A percentile compares a stretch with the other conserved stretches of the same genome.
phyloP scores from a whole-genome alignment of 257 asterid species.

The Cordia subcordata region DNA sequence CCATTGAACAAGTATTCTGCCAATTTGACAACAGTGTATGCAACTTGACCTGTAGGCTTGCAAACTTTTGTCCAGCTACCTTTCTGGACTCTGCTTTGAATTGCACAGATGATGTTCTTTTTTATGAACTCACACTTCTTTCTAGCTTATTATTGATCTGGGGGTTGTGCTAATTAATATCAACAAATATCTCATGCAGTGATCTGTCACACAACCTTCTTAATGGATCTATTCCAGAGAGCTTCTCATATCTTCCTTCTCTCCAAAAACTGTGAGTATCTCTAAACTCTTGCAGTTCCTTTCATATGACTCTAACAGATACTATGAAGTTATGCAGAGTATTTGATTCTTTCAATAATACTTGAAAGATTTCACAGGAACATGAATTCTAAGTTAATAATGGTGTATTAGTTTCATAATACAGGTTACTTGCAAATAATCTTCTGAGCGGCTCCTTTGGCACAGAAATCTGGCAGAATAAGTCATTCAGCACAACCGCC shows the following conservation, averaged over 20 bases:
- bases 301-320: neutral
- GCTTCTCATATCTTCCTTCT: constrained; percentile 29
- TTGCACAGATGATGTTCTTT: neutral
- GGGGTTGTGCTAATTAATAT: neutral
- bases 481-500: constrained; percentile 25
- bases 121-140: neutral
- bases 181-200: constrained; percentile 27
- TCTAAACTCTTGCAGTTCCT: neutral
- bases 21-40: constrained; percentile 42
- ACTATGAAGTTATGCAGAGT: no score
- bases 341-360: no score
- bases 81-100: neutral
- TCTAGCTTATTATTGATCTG: neutral
- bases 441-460: constrained; percentile 34
- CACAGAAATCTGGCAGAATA: constrained; percentile 33
- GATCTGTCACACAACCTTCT: constrained; percentile 36
- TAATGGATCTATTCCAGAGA: constrained; percentile 38
- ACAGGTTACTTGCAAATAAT: constrained; percentile 41
- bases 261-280: constrained; percentile 45
- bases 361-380: neutral
- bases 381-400: neutral
- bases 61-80: neutral
- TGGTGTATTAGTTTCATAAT: constrained; percentile 4
- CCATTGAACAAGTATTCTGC: constrained; percentile 27
- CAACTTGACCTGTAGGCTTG: neutral